Evolutionary conservation across 2,329 filamentous ascomycete species (phyloP).

Genomic region (Alternaria burnsii): DNA sequence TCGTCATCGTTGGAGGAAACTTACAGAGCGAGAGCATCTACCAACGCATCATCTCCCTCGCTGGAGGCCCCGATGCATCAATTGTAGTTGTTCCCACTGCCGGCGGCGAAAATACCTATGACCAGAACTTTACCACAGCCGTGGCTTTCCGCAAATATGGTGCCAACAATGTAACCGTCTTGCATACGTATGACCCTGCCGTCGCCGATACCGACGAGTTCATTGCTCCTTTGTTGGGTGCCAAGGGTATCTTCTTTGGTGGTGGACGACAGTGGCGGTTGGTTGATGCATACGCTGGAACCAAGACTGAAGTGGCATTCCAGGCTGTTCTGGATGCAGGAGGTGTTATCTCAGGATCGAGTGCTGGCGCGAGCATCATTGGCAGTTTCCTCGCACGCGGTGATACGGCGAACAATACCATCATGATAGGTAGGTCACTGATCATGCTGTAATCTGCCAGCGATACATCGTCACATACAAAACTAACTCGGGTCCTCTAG

Average conservation of each 20-base stretch:
- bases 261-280: slow-evolving; percentile 38
- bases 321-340: slow-evolving; percentile 30
- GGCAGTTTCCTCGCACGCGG: slow-evolving; percentile 34
- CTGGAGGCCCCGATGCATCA: slow-evolving; percentile 32
- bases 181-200: slow-evolving; percentile 36
- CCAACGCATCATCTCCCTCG: slow-evolving; percentile 36
- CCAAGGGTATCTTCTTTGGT: slow-evolving; percentile 35
- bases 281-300: slow-evolving; percentile 37
- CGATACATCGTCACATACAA: too few species aligned
- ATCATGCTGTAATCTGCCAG: background rate
- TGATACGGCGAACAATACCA: slow-evolving; percentile 32
- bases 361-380: slow-evolving; percentile 35
- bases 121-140: slow-evolving; percentile 30
- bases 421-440: slow-evolving; percentile 30
- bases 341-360: slow-evolving; percentile 34
- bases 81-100: slow-evolving; percentile 37
- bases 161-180: slow-evolving; percentile 33
- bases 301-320: slow-evolving; percentile 33
- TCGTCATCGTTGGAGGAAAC: slow-evolving; percentile 38
- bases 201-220: slow-evolving; percentile 35
- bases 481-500: background rate
- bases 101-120: slow-evolving; percentile 32
- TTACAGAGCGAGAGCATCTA: slow-evolving; percentile 35
- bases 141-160: slow-evolving; percentile 27
- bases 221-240: slow-evolving; percentile 28